Evolutionary conservation across 805 yeast species (phyloP).

Genomic region (Suhomyces canberraensis): DNA sequence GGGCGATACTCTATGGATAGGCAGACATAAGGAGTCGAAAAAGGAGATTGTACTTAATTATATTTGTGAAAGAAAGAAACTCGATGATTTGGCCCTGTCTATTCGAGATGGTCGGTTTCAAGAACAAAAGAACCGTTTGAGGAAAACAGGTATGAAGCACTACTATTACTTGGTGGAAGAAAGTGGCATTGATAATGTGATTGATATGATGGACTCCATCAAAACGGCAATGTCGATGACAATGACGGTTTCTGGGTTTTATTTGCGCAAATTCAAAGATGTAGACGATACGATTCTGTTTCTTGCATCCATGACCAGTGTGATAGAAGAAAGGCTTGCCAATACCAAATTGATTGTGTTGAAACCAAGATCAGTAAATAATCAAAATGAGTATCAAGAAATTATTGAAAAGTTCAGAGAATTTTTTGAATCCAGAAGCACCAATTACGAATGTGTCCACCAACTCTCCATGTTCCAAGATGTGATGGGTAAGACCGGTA

Average conservation of each 20-base stretch:
- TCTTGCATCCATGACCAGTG: constrained; percentile 47
- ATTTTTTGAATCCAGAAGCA: constrained; percentile 36
- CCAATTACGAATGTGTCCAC: constrained; percentile 36
- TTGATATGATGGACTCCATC: constrained; percentile 59
- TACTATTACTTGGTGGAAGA: constrained; percentile 82
- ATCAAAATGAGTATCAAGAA: constrained; percentile 48
- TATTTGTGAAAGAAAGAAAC: constrained; percentile 85
- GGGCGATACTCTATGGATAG: constrained; percentile 92
- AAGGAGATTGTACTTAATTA: constrained; percentile 70
- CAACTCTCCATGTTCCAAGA: constrained; percentile 49
- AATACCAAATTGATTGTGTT: constrained; percentile 41
- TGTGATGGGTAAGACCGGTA: constrained; percentile 64
- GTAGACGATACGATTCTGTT: constrained; percentile 73
- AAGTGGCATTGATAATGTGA: constrained; percentile 36
- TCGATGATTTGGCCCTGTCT: constrained; percentile 80
- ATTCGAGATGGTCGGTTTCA: constrained; percentile 84
- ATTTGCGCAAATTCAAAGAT: constrained; percentile 62
- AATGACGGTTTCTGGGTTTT: constrained; percentile 62
- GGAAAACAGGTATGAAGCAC: constrained; percentile 62
- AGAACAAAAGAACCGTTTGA: constrained; percentile 81
- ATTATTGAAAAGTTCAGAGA: constrained; percentile 41
- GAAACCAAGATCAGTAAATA: constrained; percentile 47
- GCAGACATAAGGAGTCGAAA: constrained; percentile 55
- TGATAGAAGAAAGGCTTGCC: constrained; percentile 38
- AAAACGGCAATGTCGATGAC: constrained; percentile 74